A percentile compares a stretch with the other conserved stretches of the same genome.
These are phyloP conservation scores for Fusarium buxicola DNA, from an alignment of 2,329 filamentous ascomycete genomes.

Conservation along the genomic window DNA sequence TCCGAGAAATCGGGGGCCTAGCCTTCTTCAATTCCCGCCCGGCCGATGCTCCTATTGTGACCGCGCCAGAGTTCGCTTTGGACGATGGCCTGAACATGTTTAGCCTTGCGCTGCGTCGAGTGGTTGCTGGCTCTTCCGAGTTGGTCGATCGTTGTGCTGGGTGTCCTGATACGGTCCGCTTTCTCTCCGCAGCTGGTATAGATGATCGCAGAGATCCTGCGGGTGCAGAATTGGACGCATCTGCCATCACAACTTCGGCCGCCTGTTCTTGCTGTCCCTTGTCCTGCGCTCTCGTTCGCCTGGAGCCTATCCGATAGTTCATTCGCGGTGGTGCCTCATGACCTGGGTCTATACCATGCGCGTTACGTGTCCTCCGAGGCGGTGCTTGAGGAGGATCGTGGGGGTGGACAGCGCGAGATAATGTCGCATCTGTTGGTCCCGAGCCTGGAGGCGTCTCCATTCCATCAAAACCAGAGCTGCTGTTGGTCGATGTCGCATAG, in stretches of 20 bases:
- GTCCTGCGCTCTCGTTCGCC: conserved; percentile 55
- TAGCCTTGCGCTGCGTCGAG: conserved; percentile 76
- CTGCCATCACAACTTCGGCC: conserved; percentile 56
- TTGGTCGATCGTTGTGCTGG: conserved; percentile 65
- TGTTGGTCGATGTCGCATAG: conserved; percentile 54
- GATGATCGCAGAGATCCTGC: conserved; percentile 53
- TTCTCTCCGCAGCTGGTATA: conserved; percentile 72
- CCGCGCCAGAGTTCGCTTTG: conserved; percentile 69
- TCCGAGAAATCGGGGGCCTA: conserved; percentile 75
- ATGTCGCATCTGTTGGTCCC: conserved; percentile 35
- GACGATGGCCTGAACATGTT: conserved; percentile 76
- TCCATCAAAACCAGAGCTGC: conserved; percentile 61
- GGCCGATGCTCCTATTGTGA: conserved; percentile 69
- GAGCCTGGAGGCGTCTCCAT: conserved; percentile 69
- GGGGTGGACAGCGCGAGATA: conserved; percentile 40
- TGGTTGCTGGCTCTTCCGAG: conserved; percentile 68
- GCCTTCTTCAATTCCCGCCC: conserved; percentile 83
- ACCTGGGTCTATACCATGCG: conserved; percentile 63
- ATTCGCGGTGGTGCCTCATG: conserved; percentile 73
- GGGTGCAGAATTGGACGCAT: conserved; percentile 53
- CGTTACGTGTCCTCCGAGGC: conserved; percentile 64
- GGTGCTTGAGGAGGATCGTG: conserved; percentile 66
- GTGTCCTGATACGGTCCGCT: conserved; percentile 93
- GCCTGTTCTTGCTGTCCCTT: conserved; percentile 48
- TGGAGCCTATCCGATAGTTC: conserved; percentile 66